Percentiles rank a stretch among this genome's conserved stretches.
Evolutionary conservation across 805 yeast genomes (phyloP).

Genomic region (Cyberlindnera xishuangbannaensis): DNA sequence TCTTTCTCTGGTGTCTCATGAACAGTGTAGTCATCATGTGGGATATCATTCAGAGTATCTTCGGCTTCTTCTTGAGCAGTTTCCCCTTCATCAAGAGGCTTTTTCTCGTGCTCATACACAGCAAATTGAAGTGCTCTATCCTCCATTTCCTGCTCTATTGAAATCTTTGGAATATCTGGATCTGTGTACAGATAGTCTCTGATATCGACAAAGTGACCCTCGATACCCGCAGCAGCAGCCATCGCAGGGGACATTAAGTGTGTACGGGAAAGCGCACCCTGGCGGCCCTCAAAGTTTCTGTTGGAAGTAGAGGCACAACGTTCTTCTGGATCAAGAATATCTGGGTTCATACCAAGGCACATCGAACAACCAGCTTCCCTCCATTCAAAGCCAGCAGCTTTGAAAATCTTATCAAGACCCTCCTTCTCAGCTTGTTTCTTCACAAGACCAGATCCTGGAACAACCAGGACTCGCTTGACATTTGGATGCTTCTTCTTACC

Average conservation of each 20-base stretch:
- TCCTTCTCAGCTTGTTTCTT: conserved; percentile 91
- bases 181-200: conserved; percentile 68
- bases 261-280: conserved; percentile 93
- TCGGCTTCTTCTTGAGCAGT: conserved; percentile 40
- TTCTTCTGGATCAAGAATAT: conserved; percentile 89
- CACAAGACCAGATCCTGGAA: conserved; percentile 96
- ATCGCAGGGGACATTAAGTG: conserved; percentile 98
- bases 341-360: conserved; percentile 99
- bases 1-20: conserved; percentile 32
- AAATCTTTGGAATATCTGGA: conserved; percentile 54
- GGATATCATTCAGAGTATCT: conserved; percentile 61
- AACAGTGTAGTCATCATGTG: conserved; percentile 41
- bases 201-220: conserved; percentile 86
- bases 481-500: conserved; percentile 82
- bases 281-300: conserved; percentile 98
- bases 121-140: conserved; percentile 61
- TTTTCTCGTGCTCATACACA: conserved; percentile 66
- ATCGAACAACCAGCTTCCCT: conserved; percentile 99
- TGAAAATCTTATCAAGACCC: conserved; percentile 88
- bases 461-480: conserved; percentile 81
- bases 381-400: conserved; percentile 95
- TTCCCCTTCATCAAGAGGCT: conserved; percentile 50
- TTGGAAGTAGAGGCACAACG: conserved; percentile 98
- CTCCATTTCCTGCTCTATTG: conserved; percentile 39
- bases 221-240: conserved; percentile 98